Conservation (phyloP, 257 asterid genomes). For the Datura wrightii region DNA sequence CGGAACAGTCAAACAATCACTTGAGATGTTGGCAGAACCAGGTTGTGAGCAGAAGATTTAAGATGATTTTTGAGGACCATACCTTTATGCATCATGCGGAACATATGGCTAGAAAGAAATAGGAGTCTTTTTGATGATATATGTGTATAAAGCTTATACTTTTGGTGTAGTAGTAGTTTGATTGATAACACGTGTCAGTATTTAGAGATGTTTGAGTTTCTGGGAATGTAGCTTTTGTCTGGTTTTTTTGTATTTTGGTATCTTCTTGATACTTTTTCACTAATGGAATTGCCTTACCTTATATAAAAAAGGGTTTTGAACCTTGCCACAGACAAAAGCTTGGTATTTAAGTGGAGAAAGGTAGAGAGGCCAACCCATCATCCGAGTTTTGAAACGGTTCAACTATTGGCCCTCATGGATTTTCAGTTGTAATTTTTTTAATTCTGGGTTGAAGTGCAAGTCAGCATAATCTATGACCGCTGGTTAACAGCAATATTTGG, state of each 20-base stretch:
- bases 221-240: background rate
- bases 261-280: background rate
- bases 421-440: background rate
- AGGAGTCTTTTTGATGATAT: background rate
- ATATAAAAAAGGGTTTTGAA: background rate
- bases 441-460: background rate
- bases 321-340: background rate
- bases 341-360: background rate
- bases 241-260: background rate
- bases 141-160: background rate
- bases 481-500: background rate
- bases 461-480: background rate
- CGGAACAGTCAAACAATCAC: background rate
- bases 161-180: too few relatives aligned
- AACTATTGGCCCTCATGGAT: background rate
- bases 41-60: background rate
- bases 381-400: background rate
- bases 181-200: background rate
- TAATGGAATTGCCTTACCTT: background rate
- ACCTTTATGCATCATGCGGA: background rate
- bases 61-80: background rate
- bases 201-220: background rate
- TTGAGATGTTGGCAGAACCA: background rate
- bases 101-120: background rate
- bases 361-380: background rate